Conservation (phyloP, 345 rosid species). For the Aquilaria malaccensis region DNA sequence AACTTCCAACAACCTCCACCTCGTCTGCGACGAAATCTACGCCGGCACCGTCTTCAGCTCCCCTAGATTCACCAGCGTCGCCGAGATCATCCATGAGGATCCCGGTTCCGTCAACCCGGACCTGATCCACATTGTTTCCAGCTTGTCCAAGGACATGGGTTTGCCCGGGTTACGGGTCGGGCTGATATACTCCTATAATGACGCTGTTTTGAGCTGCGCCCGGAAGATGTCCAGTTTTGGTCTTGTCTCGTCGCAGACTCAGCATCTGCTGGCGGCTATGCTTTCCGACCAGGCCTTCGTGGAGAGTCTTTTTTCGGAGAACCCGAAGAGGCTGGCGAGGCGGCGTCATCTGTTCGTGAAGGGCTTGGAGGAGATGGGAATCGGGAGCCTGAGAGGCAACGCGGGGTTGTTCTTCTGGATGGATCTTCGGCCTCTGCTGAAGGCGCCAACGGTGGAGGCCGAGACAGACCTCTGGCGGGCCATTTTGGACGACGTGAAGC, state of each 20-base stretch:
- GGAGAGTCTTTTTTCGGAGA: constrained; percentile 37
- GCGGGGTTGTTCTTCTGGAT: constrained; percentile 82
- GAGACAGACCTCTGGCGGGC: constrained; percentile 61
- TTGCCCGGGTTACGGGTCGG: constrained; percentile 85
- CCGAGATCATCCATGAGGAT: constrained; percentile 46
- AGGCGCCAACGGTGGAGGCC: constrained; percentile 32
- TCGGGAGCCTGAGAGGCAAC: constrained; percentile 45
- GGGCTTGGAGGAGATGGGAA: constrained; percentile 43
- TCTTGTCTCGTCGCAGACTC: constrained; percentile 71
- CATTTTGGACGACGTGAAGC: constrained; percentile 59
- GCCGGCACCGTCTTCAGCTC: constrained; percentile 57
- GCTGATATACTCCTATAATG: constrained; percentile 71
- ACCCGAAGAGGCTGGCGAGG: constrained; percentile 39
- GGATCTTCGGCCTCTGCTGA: constrained; percentile 57
- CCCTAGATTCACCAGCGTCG: constrained; percentile 49
- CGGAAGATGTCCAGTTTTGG: constrained; percentile 91
- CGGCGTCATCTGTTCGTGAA: constrained; percentile 37
- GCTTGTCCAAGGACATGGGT: constrained; percentile 93
- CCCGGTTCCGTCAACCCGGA: constrained; percentile 35
- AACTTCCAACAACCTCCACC: constrained; percentile 49
- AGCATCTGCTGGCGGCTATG: constrained; percentile 59
- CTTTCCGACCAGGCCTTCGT: constrained; percentile 61
- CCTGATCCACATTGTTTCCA: constrained; percentile 65
- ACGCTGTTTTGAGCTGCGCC: constrained; percentile 46
- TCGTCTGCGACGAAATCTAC: constrained; percentile 81